These are phyloP conservation scores for Wallemia mellicola DNA, from an alignment of 1,284 basidiomycete species.

Conservation along the genomic window DNA sequence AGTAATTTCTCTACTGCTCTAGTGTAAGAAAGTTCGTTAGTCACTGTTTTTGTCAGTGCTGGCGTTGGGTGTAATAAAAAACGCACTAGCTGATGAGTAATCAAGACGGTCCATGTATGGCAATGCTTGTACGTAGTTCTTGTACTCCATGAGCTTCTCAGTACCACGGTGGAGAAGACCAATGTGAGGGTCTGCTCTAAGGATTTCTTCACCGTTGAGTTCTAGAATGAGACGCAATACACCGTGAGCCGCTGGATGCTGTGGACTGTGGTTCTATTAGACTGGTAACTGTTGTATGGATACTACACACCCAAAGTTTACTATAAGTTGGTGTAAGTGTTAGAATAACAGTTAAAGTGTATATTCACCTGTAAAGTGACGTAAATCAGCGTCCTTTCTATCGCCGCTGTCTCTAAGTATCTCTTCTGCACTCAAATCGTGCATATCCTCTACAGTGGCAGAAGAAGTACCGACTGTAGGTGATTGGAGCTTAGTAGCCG, in stretches of 20 bases:
- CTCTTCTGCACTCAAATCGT: slow-evolving; percentile 40
- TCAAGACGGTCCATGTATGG: slow-evolving; percentile 98
- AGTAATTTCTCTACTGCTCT: slow-evolving; percentile 93
- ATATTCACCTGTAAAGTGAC: slow-evolving; percentile 57
- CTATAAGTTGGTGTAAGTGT: slow-evolving; percentile 16
- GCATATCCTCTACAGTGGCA: slow-evolving; percentile 19
- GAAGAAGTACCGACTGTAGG: slow-evolving; percentile 2
- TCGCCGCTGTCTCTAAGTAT: slow-evolving; percentile 44
- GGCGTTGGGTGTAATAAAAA: background rate
- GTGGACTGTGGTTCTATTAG: slow-evolving; percentile 51
- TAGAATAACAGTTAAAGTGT: background rate
- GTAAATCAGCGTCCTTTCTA: slow-evolving; percentile 46
- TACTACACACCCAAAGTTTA: slow-evolving; percentile 56
- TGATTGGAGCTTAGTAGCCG: background rate
- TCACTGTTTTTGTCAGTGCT: slow-evolving; percentile 25
- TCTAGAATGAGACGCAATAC: slow-evolving; percentile 93
- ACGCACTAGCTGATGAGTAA: slow-evolving; percentile 92
- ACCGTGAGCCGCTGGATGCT: slow-evolving; percentile 95
- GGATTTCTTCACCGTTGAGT: slow-evolving; percentile 83
- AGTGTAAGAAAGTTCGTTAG: slow-evolving; percentile 86
- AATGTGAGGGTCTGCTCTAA: slow-evolving; percentile 72
- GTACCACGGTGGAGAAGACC: slow-evolving; percentile 90
- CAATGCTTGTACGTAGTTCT: slow-evolving; percentile 91
- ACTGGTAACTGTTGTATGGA: background rate
- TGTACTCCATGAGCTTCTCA: slow-evolving; percentile 97